A percentile compares a stretch with the other conserved stretches of the same genome.
Conservation (phyloP, 2,329 filamentous ascomycete genomes). For the Aspergillus brasiliensis region DNA sequence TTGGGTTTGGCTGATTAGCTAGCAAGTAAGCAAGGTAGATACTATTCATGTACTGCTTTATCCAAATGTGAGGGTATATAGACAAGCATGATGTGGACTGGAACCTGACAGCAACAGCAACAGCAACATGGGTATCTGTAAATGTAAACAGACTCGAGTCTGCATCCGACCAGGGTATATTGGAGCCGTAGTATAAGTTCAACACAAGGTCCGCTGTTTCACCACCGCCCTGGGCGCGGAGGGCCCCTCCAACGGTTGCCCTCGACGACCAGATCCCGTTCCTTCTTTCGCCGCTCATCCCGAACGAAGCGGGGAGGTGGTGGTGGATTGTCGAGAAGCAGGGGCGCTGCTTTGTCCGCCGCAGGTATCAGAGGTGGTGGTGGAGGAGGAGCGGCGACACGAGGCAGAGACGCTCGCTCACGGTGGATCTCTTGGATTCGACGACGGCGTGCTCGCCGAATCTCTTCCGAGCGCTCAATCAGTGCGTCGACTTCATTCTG, state of each 20-base stretch:
- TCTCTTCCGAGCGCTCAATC: conserved; percentile 79
- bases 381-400: conserved; percentile 6
- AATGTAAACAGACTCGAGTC: neutral
- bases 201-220: neutral
- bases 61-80: no score
- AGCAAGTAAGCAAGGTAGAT: no score
- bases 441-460: conserved; percentile 66
- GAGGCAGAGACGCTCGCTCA: conserved; percentile 38
- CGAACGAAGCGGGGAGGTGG: conserved; percentile 23
- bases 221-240: conserved; percentile 17
- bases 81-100: neutral
- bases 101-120: neutral
- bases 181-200: neutral
- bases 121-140: neutral
- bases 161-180: neutral
- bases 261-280: conserved; percentile 31
- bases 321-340: conserved; percentile 19
- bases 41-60: no score
- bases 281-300: conserved; percentile 26
- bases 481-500: conserved; percentile 86
- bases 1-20: no score
- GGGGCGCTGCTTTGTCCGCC: conserved; percentile 14
- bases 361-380: conserved; percentile 6
- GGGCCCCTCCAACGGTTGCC: conserved; percentile 16
- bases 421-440: conserved; percentile 62